phyloP scores from a whole-genome alignment of 495 filamentous ascomycete genomes.

The Glonium stellatum region DNA sequence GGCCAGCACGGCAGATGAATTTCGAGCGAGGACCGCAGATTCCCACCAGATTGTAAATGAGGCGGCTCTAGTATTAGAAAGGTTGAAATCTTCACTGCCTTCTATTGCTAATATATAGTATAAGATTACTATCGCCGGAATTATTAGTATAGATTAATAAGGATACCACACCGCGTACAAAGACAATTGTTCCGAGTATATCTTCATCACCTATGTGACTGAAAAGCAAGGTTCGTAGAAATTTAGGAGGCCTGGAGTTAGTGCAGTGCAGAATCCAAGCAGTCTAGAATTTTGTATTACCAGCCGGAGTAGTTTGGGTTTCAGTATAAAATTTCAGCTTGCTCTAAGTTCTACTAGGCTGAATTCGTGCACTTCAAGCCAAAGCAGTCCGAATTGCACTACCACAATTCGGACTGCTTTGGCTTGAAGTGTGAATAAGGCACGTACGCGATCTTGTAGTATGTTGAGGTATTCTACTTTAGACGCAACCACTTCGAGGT shows the following conservation, averaged over 20 bases:
- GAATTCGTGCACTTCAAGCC: neutral
- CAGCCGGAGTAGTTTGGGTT: neutral
- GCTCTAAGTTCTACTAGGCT: neutral
- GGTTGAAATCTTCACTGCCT: neutral
- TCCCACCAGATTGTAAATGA: slow-evolving; percentile 1
- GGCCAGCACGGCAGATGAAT: neutral
- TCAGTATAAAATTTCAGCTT: neutral
- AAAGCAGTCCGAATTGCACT: neutral
- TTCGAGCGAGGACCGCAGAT: neutral
- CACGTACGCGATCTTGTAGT: slow-evolving; percentile 21
- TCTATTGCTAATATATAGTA: no score
- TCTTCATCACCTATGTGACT: no score
- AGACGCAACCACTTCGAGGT: slow-evolving; percentile 13
- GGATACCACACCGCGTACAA: no score
- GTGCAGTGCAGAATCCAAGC: neutral
- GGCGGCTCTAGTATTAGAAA: neutral
- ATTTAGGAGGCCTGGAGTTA: no score
- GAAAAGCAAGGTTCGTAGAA: no score
- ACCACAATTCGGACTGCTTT: slow-evolving; percentile 13
- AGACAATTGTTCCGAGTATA: no score
- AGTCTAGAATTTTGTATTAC: neutral
- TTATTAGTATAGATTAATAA: no score
- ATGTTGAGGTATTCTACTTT: slow-evolving; percentile 15
- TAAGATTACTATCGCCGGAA: no score
- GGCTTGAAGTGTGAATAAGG: slow-evolving; percentile 23